A percentile compares a stretch with the other conserved stretches of the same genome.
These are phyloP conservation scores for Draba incana DNA, from an alignment of 345 rosid species.

Conservation along the genomic window DNA sequence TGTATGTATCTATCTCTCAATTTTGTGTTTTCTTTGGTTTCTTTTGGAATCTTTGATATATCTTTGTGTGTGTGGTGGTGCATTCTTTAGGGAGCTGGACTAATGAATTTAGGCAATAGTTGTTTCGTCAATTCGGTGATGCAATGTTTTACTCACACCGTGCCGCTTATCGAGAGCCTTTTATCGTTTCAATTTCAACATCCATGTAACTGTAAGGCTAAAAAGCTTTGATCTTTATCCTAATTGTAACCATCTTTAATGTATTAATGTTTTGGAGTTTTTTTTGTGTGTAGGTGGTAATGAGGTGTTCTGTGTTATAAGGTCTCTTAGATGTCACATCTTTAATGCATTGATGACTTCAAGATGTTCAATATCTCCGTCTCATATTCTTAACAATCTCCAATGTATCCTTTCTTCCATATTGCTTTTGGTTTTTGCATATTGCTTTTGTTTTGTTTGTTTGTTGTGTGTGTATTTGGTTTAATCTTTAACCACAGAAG, in stretches of 20 bases:
- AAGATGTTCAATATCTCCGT: constrained; percentile 54
- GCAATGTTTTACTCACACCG: constrained; percentile 91
- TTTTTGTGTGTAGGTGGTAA: constrained; percentile 56
- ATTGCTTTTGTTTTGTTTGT: no score
- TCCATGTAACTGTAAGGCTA: constrained; percentile 53
- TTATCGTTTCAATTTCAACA: constrained; percentile 43
- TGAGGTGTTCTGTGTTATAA: constrained; percentile 61
- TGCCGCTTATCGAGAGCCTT: constrained; percentile 66
- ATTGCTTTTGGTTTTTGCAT: no score
- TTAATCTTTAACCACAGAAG: constrained; percentile 50
- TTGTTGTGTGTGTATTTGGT: no score
- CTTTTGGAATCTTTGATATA: neutral
- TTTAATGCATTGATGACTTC: constrained; percentile 53
- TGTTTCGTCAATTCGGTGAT: constrained; percentile 85
- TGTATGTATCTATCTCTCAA: constrained; percentile 34
- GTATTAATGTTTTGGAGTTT: no score
- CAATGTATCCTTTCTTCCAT: constrained; percentile 56
- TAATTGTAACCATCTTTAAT: neutral
- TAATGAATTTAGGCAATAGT: constrained; percentile 74
- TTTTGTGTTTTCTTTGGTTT: neutral
- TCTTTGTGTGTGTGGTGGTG: neutral
- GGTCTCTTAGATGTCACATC: constrained; percentile 57
- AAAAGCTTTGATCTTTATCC: neutral
- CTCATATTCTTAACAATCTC: constrained; percentile 54
- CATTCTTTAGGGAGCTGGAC: constrained; percentile 73